Evolutionary conservation across 768 basidiomycete species (phyloP), one percentile per base, ranked within the genome.

Genomic region (Coprinopsis strossmayeri): DNA sequence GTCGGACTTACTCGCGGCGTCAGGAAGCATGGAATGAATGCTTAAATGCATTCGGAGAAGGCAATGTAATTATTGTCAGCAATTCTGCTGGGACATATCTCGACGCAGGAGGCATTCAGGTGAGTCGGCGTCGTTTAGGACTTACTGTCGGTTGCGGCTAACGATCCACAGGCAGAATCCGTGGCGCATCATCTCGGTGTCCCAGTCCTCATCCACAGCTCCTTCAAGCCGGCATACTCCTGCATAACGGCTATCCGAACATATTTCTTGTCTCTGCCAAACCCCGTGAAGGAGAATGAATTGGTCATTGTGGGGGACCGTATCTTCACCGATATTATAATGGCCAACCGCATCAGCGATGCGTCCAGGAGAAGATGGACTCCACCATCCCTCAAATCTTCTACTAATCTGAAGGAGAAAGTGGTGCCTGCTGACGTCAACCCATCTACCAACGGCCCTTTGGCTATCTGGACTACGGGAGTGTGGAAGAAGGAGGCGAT

Each of bases 281-380:
- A 60, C n/a, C 81, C 84, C 17, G 59, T 90, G 35, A 63, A 68
- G 24, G 77, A 81, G 53, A 68, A 81, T 21, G 78, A 85, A 50
- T 69, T 96, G 35, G 68, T 97, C 48, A 66, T 97, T 32, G 83
- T 99, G 11, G 95, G 95, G 0, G 95, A 99, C 68, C 78, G 95
- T 10, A 67, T 97, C 45, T 87, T 96, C 58, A 99, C 95, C 0
- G 95, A 99, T 61, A 68, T 93, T 15, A 77, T 97, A 45, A 71
- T 97, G 64, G 85, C 91, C 7, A 85, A 88, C 56, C 81, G 91
- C 28, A 82, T 93, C 70, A 64, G 63, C 23, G 59, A 49, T 23
- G 57, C 23, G 21, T 46, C 23, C 49, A 45, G 25, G 25, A 46
- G 28, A 20, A 52, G 34, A 30, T 25, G 21, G 35, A 45, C 18